Conservation (phyloP, 805 yeast species). For the Cyberlindnera mycetangii region DNA sequence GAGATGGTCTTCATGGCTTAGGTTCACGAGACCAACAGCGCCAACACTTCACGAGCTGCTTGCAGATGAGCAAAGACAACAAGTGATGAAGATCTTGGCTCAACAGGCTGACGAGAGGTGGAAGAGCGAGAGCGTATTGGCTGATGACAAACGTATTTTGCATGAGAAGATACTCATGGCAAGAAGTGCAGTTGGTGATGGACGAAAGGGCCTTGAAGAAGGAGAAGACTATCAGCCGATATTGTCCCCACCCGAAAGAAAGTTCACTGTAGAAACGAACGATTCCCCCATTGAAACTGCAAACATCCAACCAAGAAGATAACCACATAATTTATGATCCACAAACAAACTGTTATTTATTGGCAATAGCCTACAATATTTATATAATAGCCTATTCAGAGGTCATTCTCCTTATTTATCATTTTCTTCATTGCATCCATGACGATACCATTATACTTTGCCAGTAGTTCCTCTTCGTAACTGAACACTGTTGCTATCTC, state of each 20-base stretch:
- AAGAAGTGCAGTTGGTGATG: slow-evolving; percentile 12
- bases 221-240: neutral
- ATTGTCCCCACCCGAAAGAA: neutral
- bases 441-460: slow-evolving; percentile 31
- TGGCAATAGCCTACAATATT: no score
- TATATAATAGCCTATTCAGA: neutral
- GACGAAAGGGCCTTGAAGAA: neutral
- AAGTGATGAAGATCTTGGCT: slow-evolving; percentile 40
- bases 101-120: slow-evolving; percentile 28
- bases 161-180: slow-evolving; percentile 27
- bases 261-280: neutral
- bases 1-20: slow-evolving; percentile 81
- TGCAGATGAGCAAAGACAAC: slow-evolving; percentile 55
- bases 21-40: slow-evolving; percentile 54
- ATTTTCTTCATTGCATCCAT: slow-evolving; percentile 13
- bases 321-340: slow-evolving; percentile 15
- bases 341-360: slow-evolving; percentile 1
- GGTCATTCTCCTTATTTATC: slow-evolving; percentile 11
- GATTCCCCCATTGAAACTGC: slow-evolving; percentile 38
- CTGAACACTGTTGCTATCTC: slow-evolving; percentile 24
- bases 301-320: slow-evolving; percentile 35
- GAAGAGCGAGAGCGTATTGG: slow-evolving; percentile 19
- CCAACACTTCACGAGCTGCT: slow-evolving; percentile 65
- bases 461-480: slow-evolving; percentile 31
- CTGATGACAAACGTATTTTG: slow-evolving; percentile 12